These are phyloP conservation scores for Mycena sanguinolenta DNA, from an alignment of 768 basidiomycete genomes.

Conservation along the genomic window DNA sequence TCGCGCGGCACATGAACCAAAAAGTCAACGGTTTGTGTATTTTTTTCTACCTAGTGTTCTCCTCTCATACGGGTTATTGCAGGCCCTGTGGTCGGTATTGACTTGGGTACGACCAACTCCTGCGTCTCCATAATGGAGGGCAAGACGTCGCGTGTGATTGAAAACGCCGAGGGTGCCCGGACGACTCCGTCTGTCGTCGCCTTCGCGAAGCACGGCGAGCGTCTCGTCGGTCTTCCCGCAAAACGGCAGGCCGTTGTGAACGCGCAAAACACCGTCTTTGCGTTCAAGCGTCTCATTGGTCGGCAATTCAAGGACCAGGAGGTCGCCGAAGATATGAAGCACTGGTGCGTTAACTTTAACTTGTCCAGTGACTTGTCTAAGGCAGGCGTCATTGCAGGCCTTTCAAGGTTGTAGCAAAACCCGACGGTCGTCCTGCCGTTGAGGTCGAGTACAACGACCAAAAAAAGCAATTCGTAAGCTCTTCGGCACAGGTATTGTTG, in stretches of 20 bases:
- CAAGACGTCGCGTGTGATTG: slow-evolving; percentile 93
- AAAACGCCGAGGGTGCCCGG: slow-evolving; percentile 97
- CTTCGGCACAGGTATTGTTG: slow-evolving; percentile 1
- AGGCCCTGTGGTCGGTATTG: slow-evolving; percentile 96
- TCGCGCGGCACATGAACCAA: slow-evolving; percentile 95
- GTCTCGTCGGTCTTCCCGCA: slow-evolving; percentile 94
- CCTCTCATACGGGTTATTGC: background rate
- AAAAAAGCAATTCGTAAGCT: slow-evolving; percentile 80
- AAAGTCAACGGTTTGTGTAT: slow-evolving; percentile 84
- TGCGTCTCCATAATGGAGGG: slow-evolving; percentile 97
- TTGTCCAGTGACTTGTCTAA: background rate
- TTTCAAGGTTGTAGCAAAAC: slow-evolving; percentile 79
- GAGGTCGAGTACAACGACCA: slow-evolving; percentile 91
- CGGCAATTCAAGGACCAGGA: slow-evolving; percentile 94
- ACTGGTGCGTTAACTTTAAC: slow-evolving; percentile 68
- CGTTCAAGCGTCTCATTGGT: slow-evolving; percentile 95
- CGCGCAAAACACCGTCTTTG: slow-evolving; percentile 92
- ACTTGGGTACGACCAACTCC: slow-evolving; percentile 94
- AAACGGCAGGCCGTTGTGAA: slow-evolving; percentile 99
- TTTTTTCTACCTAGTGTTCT: background rate
- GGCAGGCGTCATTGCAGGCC: slow-evolving; percentile 64
- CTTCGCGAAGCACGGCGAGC: slow-evolving; percentile 98
- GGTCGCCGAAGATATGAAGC: slow-evolving; percentile 90
- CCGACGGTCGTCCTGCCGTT: slow-evolving; percentile 84
- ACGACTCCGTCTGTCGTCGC: slow-evolving; percentile 99